Base-by-base conservation (phyloP, 78 protist species). In the Chrysochromulina tobinii region DNA sequence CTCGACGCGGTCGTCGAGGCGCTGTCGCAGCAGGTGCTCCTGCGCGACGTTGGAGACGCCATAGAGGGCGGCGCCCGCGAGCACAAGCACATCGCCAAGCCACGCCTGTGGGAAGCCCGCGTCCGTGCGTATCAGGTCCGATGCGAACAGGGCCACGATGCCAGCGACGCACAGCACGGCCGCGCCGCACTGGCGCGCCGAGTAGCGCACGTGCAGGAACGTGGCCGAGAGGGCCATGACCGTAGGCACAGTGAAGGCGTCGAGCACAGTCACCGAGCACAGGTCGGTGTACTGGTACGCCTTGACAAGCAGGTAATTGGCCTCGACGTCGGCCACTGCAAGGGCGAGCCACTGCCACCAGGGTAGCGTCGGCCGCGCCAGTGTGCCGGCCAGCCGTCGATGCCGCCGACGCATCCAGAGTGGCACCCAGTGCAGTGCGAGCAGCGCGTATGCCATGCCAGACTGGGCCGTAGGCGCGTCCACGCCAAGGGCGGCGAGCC, bases 231-330 rank as follows among this genome's bases (percentile, higher is more conserved):
- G 50, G 59, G 50, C 15, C 93, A 91, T 38, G 66, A 84, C 89
- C 9, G 5, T 6, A 5, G 93, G 93, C 11, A 81, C 23, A n/a
- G 90, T 61, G 68, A 51, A 21, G 58, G 91, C 86, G 66, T 81
- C 86, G 55, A 91, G 73, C 18, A 84, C 21, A 81, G 54, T 81
- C 27, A 91, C 87, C 14, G 90, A 83, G 0, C 84, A 11, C 21
- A 91, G 61, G 58, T 15, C 18, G 9, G 93, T 91, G 87, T 91
- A 91, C n/a, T n/a, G 53, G 51, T 91, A 91, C 3, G 93, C 93
- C 6, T 11, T 5, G 17, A 91, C 93, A 6, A 91, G 77, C 0
- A 91, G 53, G 23, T 0, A 81, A 25, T 91, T 91, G 17, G 88
- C 93, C 59, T 91, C 89, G 18, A 91, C 77, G 87, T 91, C 93